These are phyloP conservation scores for Paraleonurus japonicus DNA, from an alignment of 257 asterid genomes.

Conservation along the genomic window DNA sequence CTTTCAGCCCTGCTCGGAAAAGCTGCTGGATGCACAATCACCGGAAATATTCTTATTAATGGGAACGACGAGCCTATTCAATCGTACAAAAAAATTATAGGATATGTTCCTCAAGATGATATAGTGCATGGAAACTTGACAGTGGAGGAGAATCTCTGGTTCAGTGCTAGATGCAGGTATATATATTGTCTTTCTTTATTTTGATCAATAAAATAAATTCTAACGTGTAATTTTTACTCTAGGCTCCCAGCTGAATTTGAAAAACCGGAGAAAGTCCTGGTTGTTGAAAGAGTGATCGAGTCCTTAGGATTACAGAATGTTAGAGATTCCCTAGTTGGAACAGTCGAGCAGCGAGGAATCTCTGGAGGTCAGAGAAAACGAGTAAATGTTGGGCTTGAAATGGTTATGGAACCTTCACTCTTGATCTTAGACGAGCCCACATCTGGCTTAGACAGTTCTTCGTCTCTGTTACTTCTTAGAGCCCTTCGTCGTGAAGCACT, in stretches of 20 bases:
- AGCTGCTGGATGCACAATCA: slow-evolving; percentile 83
- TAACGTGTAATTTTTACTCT: slow-evolving; percentile 16
- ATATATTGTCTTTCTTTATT: not conserved
- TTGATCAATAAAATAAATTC: not conserved
- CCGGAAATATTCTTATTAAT: slow-evolving; percentile 79
- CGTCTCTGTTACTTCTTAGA: slow-evolving; percentile 84
- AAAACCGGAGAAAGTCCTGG: slow-evolving; percentile 81
- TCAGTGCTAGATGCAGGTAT: slow-evolving; percentile 99
- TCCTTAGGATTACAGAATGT: slow-evolving; percentile 86
- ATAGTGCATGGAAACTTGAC: slow-evolving; percentile 97
- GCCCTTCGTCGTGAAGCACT: slow-evolving; percentile 99
- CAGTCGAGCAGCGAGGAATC: slow-evolving; percentile 94
- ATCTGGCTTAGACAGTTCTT: slow-evolving; percentile 97
- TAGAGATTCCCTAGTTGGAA: slow-evolving; percentile 94
- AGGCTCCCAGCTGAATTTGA: slow-evolving; percentile 72
- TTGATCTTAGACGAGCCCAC: slow-evolving; percentile 97
- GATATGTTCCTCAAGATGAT: slow-evolving; percentile 98
- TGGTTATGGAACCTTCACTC: slow-evolving; percentile 99
- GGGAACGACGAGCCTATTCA: slow-evolving; percentile 77
- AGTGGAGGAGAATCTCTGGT: slow-evolving; percentile 99
- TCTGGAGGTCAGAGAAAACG: slow-evolving; percentile 99
- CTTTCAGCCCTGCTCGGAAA: slow-evolving; percentile 94
- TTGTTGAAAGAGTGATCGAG: slow-evolving; percentile 92
- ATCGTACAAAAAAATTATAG: slow-evolving; percentile 79
- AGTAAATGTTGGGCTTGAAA: slow-evolving; percentile 95